A percentile compares a stretch with the other conserved stretches of the same genome.
Evolutionary conservation across 164 flowering plant genomes (phyloP).

Genomic region (Stephania japonica): DNA sequence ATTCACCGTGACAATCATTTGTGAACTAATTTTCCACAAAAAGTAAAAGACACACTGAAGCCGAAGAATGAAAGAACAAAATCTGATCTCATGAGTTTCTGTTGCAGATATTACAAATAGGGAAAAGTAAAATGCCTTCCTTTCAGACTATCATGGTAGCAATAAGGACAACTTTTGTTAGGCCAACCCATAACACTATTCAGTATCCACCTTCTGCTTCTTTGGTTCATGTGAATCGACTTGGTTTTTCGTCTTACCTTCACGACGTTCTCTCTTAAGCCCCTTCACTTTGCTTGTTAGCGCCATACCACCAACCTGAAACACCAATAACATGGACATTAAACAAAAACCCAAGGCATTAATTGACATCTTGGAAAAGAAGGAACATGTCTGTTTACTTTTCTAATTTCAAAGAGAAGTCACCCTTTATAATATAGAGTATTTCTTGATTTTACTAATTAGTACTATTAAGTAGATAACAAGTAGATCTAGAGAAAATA

Average conservation of each 20-base stretch:
- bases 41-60: not conserved
- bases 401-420: no score
- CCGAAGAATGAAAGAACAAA: not conserved
- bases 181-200: slow-evolving; percentile 9
- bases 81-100: not conserved
- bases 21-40: not conserved
- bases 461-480: no score
- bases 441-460: no score
- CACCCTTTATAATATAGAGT: no score
- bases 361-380: not conserved
- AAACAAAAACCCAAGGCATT: not conserved
- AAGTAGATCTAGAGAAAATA: no score
- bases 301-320: slow-evolving; percentile 51
- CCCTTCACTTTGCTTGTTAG: slow-evolving; percentile 59
- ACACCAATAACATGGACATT: not conserved
- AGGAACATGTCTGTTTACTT: no score
- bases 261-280: slow-evolving; percentile 79
- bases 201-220: slow-evolving; percentile 42
- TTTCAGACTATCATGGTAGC: not conserved
- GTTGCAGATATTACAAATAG: not conserved
- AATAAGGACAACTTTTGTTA: not conserved
- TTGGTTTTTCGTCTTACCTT: slow-evolving; percentile 47
- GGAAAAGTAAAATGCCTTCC: not conserved
- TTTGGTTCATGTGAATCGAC: slow-evolving; percentile 24
- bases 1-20: not conserved